Base-by-base conservation (phyloP, 202 grass and related monocot species). In the Sporobolus alterniflorus region DNA sequence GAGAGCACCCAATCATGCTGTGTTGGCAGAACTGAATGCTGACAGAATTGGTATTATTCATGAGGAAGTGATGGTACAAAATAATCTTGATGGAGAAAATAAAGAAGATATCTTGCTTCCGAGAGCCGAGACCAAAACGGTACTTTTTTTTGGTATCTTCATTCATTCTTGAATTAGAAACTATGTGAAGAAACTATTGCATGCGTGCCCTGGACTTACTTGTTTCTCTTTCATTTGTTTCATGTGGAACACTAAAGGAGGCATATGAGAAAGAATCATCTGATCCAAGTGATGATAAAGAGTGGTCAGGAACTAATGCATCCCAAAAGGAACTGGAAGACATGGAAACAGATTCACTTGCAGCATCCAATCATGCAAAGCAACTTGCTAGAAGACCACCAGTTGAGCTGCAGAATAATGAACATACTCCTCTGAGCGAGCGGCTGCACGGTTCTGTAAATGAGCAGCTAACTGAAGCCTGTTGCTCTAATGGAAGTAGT, bases 401-500 rank as follows among this genome's bases (percentile, higher is more conserved):
- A 52, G 74, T 32, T 71, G 59, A 22, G 22, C 40, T 11, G 24
- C 88, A 83, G 71, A 83, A 83, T 67, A 61, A 54, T 83, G 73
- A 82, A 29, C 78, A 78, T 82, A 82, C 78, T 17, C 67, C 78
- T 46, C 67, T 24, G 67, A 86, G 32, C 51, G 74, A 75, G 64
- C 54, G 13, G 6, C 47, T 51, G 22, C 46, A 33, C 51, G 84
- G 26, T 81, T 81, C 84, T 66, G 70, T 63, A 50, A 60, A 34
- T 33, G 57, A 82, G 67, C 71, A 87, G 25, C 67, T 51, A 62
- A 67, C 55, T 67, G 73, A 81, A 67, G 77, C 59, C 66, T 55
- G 77, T 85, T 25, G 5, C 74, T 88, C 82, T 64, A 79, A 80
- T 80, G 78, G 74, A 17, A 88, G 71, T 54, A 79, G 55, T 83